Conservation (phyloP, 1,284 basidiomycete genomes). For the Ganoderma leucocontextum region DNA sequence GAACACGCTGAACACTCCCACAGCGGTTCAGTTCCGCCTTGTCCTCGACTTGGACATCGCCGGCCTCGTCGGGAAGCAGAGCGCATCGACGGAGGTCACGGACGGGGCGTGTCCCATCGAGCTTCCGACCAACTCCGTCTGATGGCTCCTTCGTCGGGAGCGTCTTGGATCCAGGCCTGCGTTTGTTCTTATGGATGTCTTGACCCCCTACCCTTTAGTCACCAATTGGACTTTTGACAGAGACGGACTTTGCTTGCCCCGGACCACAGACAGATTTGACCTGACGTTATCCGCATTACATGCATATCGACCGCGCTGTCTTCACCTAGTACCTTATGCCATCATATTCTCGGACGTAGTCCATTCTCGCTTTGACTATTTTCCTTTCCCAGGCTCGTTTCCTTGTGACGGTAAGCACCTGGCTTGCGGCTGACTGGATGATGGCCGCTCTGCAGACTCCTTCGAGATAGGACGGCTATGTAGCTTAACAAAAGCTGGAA, state of each 20-base stretch:
- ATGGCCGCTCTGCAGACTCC: background rate
- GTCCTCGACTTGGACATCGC: conserved; percentile 73
- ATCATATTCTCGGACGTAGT: conserved; percentile 26
- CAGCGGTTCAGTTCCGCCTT: conserved; percentile 76
- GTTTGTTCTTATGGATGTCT: conserved; percentile 13
- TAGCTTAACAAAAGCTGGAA: background rate
- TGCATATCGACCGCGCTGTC: conserved; percentile 26
- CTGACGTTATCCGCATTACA: conserved; percentile 23
- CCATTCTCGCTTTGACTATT: background rate
- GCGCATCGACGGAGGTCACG: conserved; percentile 63
- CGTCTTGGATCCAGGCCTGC: conserved; percentile 9
- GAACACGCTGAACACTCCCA: background rate
- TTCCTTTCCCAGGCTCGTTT: background rate
- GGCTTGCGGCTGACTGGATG: conserved; percentile 15
- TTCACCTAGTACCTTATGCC: conserved; percentile 31
- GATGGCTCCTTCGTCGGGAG: conserved; percentile 20
- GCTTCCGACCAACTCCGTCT: conserved; percentile 62
- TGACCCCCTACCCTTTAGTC: conserved; percentile 6
- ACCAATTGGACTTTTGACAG: conserved; percentile 4
- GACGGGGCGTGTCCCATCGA: conserved; percentile 82
- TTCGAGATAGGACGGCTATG: background rate
- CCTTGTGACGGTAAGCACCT: background rate
- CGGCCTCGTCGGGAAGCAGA: conserved; percentile 67
- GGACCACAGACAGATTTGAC: conserved; percentile 26
- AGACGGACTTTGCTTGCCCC: conserved; percentile 8